Percentiles rank a stretch among this genome's conserved stretches.
Evolutionary conservation across 768 basidiomycete genomes (phyloP).

Genomic region (Calvatia gigantea): DNA sequence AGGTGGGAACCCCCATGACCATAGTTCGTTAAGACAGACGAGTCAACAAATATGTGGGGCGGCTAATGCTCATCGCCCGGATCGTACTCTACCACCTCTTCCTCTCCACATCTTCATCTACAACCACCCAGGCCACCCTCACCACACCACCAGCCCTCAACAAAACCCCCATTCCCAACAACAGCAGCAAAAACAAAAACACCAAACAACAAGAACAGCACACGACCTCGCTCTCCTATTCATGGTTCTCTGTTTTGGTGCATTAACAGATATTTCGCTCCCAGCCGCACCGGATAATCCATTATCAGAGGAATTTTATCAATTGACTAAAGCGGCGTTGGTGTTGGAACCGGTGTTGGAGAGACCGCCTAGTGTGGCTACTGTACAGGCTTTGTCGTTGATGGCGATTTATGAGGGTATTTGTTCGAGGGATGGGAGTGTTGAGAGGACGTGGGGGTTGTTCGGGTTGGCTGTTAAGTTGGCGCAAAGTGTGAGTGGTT

Average conservation of each 20-base stretch:
- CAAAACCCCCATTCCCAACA: slow-evolving; percentile 3
- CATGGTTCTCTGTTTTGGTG: slow-evolving; percentile 60
- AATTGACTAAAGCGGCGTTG: slow-evolving; percentile 61
- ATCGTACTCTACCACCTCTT: slow-evolving; percentile 2
- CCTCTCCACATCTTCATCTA: slow-evolving; percentile 10
- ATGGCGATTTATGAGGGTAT: slow-evolving; percentile 74
- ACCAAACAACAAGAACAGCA: slow-evolving; percentile 22
- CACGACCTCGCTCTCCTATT: slow-evolving; percentile 66
- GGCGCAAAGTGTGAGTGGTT: slow-evolving; percentile 59
- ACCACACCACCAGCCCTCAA: not conserved
- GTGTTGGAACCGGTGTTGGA: slow-evolving; percentile 68
- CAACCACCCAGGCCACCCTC: not conserved
- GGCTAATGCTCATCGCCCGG: slow-evolving; percentile 12
- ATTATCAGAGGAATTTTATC: slow-evolving; percentile 51
- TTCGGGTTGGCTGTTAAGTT: slow-evolving; percentile 65
- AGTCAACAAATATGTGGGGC: not conserved
- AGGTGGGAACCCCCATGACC: slow-evolving; percentile 1
- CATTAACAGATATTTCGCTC: slow-evolving; percentile 50
- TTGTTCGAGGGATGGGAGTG: slow-evolving; percentile 64
- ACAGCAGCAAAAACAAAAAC: slow-evolving; percentile 3
- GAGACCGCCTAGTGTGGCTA: slow-evolving; percentile 66
- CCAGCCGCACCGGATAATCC: slow-evolving; percentile 51
- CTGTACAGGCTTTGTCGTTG: slow-evolving; percentile 61
- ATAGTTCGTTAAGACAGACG: not conserved
- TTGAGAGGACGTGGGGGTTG: slow-evolving; percentile 64